Conservation (phyloP, 2,329 filamentous ascomycete genomes). For the Metarhizium anisopliae region DNA sequence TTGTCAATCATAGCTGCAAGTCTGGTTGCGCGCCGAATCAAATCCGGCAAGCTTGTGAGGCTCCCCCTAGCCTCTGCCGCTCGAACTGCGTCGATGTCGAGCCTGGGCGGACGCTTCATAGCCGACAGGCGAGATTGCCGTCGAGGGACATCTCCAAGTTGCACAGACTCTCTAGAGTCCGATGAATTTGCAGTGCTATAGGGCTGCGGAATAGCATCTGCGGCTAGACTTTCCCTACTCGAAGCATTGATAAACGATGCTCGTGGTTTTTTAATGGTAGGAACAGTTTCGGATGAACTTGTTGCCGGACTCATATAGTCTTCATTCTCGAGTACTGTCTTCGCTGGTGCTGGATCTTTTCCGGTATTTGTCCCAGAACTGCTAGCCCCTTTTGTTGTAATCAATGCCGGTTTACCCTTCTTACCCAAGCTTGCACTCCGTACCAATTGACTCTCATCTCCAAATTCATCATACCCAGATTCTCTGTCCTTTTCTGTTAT, state of each 20-base stretch:
- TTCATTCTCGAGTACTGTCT: constrained; percentile 35
- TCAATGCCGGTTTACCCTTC: constrained; percentile 47
- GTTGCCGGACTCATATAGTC: constrained; percentile 37
- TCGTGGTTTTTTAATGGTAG: constrained; percentile 14
- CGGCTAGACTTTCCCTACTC: constrained; percentile 20
- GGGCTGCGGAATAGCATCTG: constrained; percentile 40
- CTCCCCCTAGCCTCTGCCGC: constrained; percentile 79
- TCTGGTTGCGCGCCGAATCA: constrained; percentile 81
- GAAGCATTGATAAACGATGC: constrained; percentile 9
- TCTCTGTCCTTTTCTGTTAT: constrained; percentile 35
- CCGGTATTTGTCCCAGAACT: constrained; percentile 8
- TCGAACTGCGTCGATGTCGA: constrained; percentile 76
- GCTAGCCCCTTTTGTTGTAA: constrained; percentile 27
- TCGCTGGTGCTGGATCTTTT: constrained; percentile 26
- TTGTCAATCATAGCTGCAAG: constrained; percentile 82
- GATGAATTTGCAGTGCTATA: constrained; percentile 39
- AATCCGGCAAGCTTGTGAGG: constrained; percentile 81
- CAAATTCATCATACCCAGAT: constrained; percentile 34
- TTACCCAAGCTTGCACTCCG: constrained; percentile 54
- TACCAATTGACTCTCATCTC: constrained; percentile 49
- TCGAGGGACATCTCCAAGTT: constrained; percentile 18
- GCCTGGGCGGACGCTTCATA: constrained; percentile 56
- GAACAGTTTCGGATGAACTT: constrained; percentile 35
- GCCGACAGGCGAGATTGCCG: constrained; percentile 40
- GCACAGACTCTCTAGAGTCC: constrained; percentile 27